Conservation (phyloP, 805 yeast species). For the Isabelozyma gotoi region DNA sequence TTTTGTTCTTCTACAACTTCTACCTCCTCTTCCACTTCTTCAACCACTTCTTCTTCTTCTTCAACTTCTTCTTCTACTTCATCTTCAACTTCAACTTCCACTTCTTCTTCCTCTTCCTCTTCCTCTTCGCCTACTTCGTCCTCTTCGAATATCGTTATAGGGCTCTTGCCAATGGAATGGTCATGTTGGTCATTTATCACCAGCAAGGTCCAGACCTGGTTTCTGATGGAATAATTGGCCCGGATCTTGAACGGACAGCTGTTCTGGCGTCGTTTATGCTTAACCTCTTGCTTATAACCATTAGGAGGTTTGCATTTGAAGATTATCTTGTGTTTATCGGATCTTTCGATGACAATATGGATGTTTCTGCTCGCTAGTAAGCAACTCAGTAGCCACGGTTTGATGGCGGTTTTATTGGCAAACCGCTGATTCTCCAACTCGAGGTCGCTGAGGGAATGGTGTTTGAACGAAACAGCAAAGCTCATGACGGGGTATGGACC, state of each 20-base stretch:
- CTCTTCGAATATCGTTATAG: too few relatives aligned
- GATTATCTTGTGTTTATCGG: conserved; percentile 59
- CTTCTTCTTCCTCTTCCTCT: not conserved
- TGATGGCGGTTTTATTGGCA: conserved; percentile 47
- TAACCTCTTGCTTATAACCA: not conserved
- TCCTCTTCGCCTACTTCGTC: not conserved
- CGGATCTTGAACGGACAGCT: conserved; percentile 66
- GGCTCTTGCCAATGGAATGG: conserved; percentile 28
- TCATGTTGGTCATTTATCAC: conserved; percentile 61
- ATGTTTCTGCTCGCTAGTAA: conserved; percentile 50
- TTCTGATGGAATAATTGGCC: conserved; percentile 56
- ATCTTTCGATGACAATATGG: conserved; percentile 59
- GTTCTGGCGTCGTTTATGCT: conserved; percentile 18
- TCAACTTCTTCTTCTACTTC: too few relatives aligned
- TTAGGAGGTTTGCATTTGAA: conserved; percentile 54
- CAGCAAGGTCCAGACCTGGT: conserved; percentile 57
- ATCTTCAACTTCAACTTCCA: not conserved
- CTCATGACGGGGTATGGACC: conserved; percentile 1
- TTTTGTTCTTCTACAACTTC: too few relatives aligned
- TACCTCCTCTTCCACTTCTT: not conserved
- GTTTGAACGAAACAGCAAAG: not conserved
- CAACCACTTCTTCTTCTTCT: not conserved
- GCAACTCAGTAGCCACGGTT: conserved; percentile 57
- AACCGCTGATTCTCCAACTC: conserved; percentile 20
- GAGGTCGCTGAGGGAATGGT: conserved; percentile 26